A percentile compares a stretch with the other conserved stretches of the same genome.
Conservation (phyloP, 331 rosid genomes). For the Ulmus americana region DNA sequence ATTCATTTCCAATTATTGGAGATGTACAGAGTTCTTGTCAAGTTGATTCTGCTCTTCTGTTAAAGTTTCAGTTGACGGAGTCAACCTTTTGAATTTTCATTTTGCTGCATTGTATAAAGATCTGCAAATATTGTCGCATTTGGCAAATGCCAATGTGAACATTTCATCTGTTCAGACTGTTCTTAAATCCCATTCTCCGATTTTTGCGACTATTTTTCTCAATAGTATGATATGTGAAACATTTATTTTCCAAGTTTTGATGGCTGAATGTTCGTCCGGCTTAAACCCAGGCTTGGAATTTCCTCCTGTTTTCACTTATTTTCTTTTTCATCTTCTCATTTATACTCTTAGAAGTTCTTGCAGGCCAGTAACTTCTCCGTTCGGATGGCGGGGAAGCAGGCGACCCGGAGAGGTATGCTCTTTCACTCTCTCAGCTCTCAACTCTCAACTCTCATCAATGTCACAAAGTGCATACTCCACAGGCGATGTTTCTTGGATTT, state of each 20-base stretch:
- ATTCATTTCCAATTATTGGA: conserved; percentile 71
- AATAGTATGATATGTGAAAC: conserved; percentile 26
- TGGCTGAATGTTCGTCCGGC: conserved; percentile 21
- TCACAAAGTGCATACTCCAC: no score
- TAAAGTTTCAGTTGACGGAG: conserved; percentile 50
- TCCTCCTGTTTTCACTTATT: background rate
- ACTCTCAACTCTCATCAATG: no score
- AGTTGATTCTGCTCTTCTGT: conserved; percentile 50
- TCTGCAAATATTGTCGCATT: conserved; percentile 67
- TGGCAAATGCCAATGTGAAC: conserved; percentile 67
- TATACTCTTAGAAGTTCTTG: no score
- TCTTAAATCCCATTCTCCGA: conserved; percentile 35
- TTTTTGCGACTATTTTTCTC: conserved; percentile 25
- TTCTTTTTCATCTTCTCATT: no score
- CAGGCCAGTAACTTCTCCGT: no score
- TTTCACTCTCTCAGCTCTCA: no score
- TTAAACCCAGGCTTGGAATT: conserved; percentile 2
- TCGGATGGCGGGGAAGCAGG: no score
- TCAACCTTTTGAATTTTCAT: conserved; percentile 52
- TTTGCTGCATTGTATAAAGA: conserved; percentile 67
- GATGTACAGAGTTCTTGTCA: conserved; percentile 69
- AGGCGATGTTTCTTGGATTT: no score
- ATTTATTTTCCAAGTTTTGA: conserved; percentile 23
- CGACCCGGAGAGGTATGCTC: no score
- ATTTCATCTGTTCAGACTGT: conserved; percentile 40